These are phyloP conservation scores for Atkinsonella texensis DNA, from an alignment of 2,329 filamentous ascomycete species.

Conservation along the genomic window DNA sequence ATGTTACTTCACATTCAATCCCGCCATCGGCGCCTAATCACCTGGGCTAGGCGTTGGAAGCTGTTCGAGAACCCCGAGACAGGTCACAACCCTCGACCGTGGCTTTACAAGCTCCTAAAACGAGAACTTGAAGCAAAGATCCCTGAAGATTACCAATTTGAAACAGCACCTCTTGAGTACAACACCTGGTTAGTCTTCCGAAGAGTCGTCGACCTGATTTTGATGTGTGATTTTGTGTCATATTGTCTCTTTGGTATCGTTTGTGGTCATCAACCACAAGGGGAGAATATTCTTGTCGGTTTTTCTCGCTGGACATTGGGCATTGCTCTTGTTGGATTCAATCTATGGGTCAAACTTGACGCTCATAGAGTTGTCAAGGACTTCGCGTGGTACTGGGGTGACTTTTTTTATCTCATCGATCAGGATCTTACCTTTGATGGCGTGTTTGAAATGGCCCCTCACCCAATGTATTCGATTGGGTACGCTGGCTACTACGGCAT, in stretches of 20 bases:
- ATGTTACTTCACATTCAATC: constrained; percentile 83
- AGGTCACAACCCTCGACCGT: constrained; percentile 73
- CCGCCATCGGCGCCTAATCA: constrained; percentile 70
- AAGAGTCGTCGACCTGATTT: constrained; percentile 85
- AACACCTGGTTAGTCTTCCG: constrained; percentile 98
- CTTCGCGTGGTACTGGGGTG: constrained; percentile 99
- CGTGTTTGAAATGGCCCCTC: constrained; percentile 97
- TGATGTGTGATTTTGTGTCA: constrained; percentile 97
- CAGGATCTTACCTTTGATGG: constrained; percentile 97
- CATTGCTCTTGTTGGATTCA: constrained; percentile 74
- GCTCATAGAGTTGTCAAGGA: constrained; percentile 97
- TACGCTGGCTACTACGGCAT: constrained; percentile 98
- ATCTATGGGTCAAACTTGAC: constrained; percentile 96
- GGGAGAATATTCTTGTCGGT: constrained; percentile 59
- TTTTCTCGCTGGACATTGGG: constrained; percentile 68
- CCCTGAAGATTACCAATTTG: constrained; percentile 83
- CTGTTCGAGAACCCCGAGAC: constrained; percentile 75
- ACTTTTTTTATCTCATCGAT: constrained; percentile 98
- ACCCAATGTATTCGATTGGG: constrained; percentile 97
- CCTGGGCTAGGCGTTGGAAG: constrained; percentile 75
- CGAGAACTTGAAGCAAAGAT: constrained; percentile 91
- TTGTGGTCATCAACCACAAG: constrained; percentile 62
- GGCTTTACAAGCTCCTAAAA: constrained; percentile 74
- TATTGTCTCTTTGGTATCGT: constrained; percentile 94
- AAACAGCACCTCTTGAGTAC: constrained; percentile 89